Base-by-base conservation (phyloP, 2,329 filamentous ascomycete species). In the Pestalotiopsis sp. region DNA sequence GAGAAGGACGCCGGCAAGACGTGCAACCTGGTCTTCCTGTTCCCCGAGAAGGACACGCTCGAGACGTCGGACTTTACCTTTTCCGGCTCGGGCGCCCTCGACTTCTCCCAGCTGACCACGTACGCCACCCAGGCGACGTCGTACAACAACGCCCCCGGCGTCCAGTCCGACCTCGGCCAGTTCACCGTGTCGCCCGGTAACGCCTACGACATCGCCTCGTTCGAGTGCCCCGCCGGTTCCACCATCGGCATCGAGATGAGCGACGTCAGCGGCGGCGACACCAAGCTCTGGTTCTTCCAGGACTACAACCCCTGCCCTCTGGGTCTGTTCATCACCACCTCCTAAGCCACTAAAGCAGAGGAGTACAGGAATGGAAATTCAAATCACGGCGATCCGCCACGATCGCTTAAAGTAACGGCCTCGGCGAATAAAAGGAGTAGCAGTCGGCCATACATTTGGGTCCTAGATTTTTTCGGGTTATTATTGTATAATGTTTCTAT, bases 21-120 rank as follows among this genome's bases (percentile, higher is more conserved):
- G 4, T 93, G 90, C 81, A 85, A 83, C 64, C 80, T 92, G 4
- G 80, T 90, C 68, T 92, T 93, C 86, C 82, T 92, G 59, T 87
- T 92, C 79, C 91, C 91, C 12, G 78, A 58, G 7, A 49, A 87
- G 70, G 74, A 82, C 17, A 78, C 90, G 41, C 85, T 91, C n/a
- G 79, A 88, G 78, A 90, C 88, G 1, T 90, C 89, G 0, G 82
- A 83, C 12, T 87, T 86, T 75, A 86, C 81, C 31, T 84, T 75
- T 39, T 70, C 68, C 0, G 75, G 88, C 27, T 79, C 83, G 20
- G 89, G 89, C 56, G 79, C 80, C 59, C 79, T 91, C 67, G 80
- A 85, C 70, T 86, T 91, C 75, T 79, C 80, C n/a, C 77, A 80
- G 73, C 83, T 92, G 38, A 76, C 78, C 63, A 74, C 73, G 1